Conservation (phyloP, 2,329 filamentous ascomycete species). For the Nannizziopsis arthrosporioides region DNA sequence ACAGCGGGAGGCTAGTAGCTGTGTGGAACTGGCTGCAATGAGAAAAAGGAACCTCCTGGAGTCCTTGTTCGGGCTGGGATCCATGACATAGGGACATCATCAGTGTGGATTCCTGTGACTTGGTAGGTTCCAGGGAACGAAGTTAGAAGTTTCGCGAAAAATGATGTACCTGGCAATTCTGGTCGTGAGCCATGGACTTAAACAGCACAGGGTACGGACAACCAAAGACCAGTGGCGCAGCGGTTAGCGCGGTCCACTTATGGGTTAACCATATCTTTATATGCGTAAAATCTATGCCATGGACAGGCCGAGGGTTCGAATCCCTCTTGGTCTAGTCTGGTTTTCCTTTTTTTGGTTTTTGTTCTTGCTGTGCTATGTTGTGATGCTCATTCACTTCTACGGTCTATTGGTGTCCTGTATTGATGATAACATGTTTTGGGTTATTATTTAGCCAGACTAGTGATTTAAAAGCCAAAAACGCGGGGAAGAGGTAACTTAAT, state of each 20-base stretch:
- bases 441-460: too few relatives aligned
- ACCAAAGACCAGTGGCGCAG: constrained; percentile 11
- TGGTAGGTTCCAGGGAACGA: neutral
- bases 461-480: too few relatives aligned
- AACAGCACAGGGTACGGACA: neutral
- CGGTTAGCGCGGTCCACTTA: constrained; percentile 12
- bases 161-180: neutral
- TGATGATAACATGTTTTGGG: too few relatives aligned
- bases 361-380: neutral
- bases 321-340: constrained; percentile 10
- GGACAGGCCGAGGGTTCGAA: constrained; percentile 11
- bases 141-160: neutral
- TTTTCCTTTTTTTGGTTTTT: constrained; percentile 4
- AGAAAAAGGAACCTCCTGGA: too few relatives aligned
- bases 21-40: too few relatives aligned
- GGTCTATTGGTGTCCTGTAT: too few relatives aligned
- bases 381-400: neutral
- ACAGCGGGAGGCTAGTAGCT: too few relatives aligned
- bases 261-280: constrained; percentile 10
- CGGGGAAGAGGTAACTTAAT: too few relatives aligned
- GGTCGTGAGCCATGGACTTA: neutral
- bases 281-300: constrained; percentile 11
- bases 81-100: too few relatives aligned
- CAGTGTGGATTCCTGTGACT: too few relatives aligned
- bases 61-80: too few relatives aligned